A percentile compares a stretch with the other conserved stretches of the same genome.
Evolutionary conservation across 176 grass and related monocot species (phyloP).

Genomic region (Pontederia crassipes): DNA sequence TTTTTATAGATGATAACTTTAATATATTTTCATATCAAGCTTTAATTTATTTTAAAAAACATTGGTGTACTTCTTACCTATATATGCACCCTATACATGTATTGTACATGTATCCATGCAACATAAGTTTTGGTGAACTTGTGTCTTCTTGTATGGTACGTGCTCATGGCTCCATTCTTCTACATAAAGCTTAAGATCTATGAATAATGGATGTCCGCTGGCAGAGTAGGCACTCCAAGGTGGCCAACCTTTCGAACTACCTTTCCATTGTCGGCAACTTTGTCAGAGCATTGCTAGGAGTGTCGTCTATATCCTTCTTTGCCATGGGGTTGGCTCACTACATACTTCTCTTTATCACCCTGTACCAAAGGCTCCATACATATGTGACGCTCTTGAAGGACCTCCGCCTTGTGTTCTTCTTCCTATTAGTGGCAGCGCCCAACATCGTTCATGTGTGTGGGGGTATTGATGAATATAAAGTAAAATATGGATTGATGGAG

Average conservation of each 20-base stretch:
- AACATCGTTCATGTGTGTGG: slow-evolving; percentile 79
- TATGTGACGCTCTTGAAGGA: slow-evolving; percentile 75
- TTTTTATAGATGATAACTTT: no score
- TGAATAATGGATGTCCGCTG: slow-evolving; percentile 86
- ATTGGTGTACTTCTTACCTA: no score
- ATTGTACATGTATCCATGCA: no score
- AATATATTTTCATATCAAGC: no score
- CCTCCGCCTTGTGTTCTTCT: slow-evolving; percentile 88
- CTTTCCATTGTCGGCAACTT: slow-evolving; percentile 91
- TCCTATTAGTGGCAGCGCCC: slow-evolving; percentile 79
- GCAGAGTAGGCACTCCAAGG: slow-evolving; percentile 59
- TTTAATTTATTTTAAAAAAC: no score
- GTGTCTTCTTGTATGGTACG: slow-evolving; percentile 37
- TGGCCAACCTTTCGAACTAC: slow-evolving; percentile 82
- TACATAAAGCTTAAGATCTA: slow-evolving; percentile 84
- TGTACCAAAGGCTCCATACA: slow-evolving; percentile 83
- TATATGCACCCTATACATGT: no score
- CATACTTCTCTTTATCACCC: slow-evolving; percentile 75
- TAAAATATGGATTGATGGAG: slow-evolving; percentile 49
- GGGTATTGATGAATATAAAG: slow-evolving; percentile 57
- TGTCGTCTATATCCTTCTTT: slow-evolving; percentile 70
- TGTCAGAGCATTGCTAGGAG: slow-evolving; percentile 68
- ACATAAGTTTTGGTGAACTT: slow-evolving; percentile 8
- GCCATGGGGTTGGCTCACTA: slow-evolving; percentile 82
- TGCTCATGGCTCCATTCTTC: slow-evolving; percentile 77